phyloP scores from a whole-genome alignment of 2,329 filamentous ascomycete genomes.

The Penicillium sp. region DNA sequence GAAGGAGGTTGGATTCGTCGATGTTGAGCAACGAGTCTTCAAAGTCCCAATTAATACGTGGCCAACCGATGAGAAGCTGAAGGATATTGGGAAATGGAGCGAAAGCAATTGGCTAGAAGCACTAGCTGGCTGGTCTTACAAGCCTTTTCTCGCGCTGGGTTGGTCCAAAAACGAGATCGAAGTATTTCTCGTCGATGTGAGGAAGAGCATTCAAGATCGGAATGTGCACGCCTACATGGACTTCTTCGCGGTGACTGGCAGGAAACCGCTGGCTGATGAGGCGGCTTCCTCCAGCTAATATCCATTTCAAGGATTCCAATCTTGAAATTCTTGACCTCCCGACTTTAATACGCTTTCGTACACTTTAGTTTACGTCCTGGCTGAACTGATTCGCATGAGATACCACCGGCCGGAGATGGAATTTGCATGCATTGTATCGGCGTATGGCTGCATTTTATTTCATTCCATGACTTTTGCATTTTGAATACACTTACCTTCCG shows the following conservation, averaged over 20 bases:
- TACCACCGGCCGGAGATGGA: conserved; percentile 27
- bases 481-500: not conserved
- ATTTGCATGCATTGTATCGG: conserved; percentile 30
- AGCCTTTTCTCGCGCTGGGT: conserved; percentile 44
- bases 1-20: conserved; percentile 59
- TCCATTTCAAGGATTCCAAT: not conserved
- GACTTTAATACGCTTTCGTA: conserved; percentile 12
- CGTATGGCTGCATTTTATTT: conserved; percentile 14
- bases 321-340: conserved; percentile 3
- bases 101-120: conserved; percentile 50
- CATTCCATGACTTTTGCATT: not conserved
- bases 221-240: conserved; percentile 46
- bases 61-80: conserved; percentile 52
- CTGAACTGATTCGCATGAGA: conserved; percentile 32
- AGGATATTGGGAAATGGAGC: conserved; percentile 53
- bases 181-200: conserved; percentile 48
- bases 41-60: conserved; percentile 58
- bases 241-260: conserved; percentile 42
- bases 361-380: conserved; percentile 18
- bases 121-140: conserved; percentile 48
- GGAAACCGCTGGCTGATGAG: conserved; percentile 35
- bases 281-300: conserved; percentile 11
- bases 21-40: conserved; percentile 55
- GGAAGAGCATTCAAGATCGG: conserved; percentile 44
- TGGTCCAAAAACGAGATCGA: conserved; percentile 51